These are phyloP conservation scores for Diatrype stigma DNA, from an alignment of 2,329 filamentous ascomycete genomes.

Conservation along the genomic window DNA sequence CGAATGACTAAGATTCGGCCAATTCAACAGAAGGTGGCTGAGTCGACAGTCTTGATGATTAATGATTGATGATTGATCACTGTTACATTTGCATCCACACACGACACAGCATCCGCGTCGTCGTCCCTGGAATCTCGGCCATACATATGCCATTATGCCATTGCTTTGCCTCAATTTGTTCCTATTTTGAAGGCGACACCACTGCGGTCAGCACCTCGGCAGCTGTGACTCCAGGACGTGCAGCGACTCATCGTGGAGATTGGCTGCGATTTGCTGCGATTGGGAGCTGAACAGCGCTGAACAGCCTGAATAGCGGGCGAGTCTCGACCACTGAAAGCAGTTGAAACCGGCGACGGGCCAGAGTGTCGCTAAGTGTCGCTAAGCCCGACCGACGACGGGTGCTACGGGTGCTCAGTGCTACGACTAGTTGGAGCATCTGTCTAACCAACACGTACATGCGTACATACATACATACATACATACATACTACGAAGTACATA, in stretches of 20 bases:
- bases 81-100: not conserved
- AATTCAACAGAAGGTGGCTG: not conserved
- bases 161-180: not conserved
- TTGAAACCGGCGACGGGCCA: not conserved
- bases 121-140: not conserved
- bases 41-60: not conserved
- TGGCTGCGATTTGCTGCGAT: no score
- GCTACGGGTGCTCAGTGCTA: no score
- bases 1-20: not conserved
- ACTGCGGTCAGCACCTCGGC: not conserved
- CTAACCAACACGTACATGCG: no score
- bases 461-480: no score
- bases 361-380: not conserved
- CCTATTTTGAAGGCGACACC: not conserved
- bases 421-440: not conserved
- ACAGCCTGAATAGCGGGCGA: conserved; percentile 3
- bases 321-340: not conserved
- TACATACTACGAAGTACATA: no score
- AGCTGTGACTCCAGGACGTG: not conserved
- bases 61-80: not conserved
- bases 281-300: conserved; percentile 9
- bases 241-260: not conserved
- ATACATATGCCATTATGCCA: not conserved
- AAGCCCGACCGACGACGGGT: no score
- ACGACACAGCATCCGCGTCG: no score